Evolutionary conservation across 2,329 filamentous ascomycete species (phyloP).

Genomic region (Paramyrothecium sp.): DNA sequence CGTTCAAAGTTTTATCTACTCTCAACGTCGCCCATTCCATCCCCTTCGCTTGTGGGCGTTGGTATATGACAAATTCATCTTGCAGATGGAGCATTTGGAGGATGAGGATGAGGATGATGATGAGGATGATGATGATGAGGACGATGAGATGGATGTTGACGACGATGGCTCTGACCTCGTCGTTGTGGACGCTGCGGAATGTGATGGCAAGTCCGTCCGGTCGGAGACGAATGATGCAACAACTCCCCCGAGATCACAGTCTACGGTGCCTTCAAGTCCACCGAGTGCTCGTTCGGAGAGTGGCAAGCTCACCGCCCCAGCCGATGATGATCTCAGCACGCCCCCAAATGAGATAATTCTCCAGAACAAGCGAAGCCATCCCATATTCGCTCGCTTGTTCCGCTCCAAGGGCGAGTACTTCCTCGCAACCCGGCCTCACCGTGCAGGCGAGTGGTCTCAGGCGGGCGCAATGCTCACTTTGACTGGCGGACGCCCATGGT

Average conservation of each 20-base stretch:
- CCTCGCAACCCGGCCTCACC: constrained; percentile 56
- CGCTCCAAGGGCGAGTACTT: constrained; percentile 63
- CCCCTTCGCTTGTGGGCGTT: constrained; percentile 43
- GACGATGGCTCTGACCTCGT: constrained; percentile 8
- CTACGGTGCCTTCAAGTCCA: not conserved
- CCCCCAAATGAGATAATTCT: constrained; percentile 45
- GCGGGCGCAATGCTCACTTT: constrained; percentile 64
- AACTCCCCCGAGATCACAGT: not conserved
- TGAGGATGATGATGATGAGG: constrained; percentile 26
- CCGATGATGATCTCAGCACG: constrained; percentile 23
- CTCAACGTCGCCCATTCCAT: constrained; percentile 54
- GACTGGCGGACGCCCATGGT: constrained; percentile 54
- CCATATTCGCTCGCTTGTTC: constrained; percentile 53
- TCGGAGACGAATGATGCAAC: not conserved
- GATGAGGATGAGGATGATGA: constrained; percentile 32
- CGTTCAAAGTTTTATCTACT: constrained; percentile 70
- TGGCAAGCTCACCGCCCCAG: not conserved
- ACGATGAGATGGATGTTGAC: constrained; percentile 18
- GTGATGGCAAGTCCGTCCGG: not conserved
- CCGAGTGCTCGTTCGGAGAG: not conserved
- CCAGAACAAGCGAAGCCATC: constrained; percentile 52
- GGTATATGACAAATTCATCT: constrained; percentile 48
- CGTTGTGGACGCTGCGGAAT: not conserved
- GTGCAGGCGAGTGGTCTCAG: constrained; percentile 60
- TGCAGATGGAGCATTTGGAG: constrained; percentile 43